These are phyloP conservation scores for Paradendryphiella salina DNA, from an alignment of 2,329 filamentous ascomycete species.

Conservation along the genomic window DNA sequence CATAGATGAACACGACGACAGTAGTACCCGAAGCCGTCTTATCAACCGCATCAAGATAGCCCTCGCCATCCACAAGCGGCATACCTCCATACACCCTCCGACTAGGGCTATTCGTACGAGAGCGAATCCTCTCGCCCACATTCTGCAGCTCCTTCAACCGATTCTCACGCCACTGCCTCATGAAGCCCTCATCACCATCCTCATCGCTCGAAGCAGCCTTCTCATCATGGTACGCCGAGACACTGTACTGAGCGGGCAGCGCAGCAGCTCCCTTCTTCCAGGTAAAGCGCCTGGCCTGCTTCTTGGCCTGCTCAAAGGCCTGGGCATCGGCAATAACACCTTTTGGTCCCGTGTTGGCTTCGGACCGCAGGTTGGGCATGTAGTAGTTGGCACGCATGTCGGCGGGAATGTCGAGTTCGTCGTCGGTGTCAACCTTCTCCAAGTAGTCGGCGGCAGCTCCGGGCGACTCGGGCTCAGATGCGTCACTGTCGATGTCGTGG, in stretches of 20 bases:
- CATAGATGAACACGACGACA: slow-evolving; percentile 85
- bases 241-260: slow-evolving; percentile 25
- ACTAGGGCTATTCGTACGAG: slow-evolving; percentile 73
- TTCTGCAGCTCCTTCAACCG: slow-evolving; percentile 75
- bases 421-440: slow-evolving; percentile 61
- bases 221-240: slow-evolving; percentile 56
- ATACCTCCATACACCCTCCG: slow-evolving; percentile 77
- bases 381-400: slow-evolving; percentile 62
- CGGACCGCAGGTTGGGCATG: slow-evolving; percentile 65
- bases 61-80: slow-evolving; percentile 82
- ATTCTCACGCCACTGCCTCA: slow-evolving; percentile 81
- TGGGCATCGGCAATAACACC: slow-evolving; percentile 84
- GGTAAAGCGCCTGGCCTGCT: slow-evolving; percentile 44
- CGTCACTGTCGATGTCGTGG: slow-evolving; percentile 60
- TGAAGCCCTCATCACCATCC: slow-evolving; percentile 76
- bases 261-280: slow-evolving; percentile 34
- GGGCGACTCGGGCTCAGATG: slow-evolving; percentile 60
- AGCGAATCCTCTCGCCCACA: slow-evolving; percentile 59
- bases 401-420: slow-evolving; percentile 50
- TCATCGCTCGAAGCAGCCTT: slow-evolving; percentile 51
- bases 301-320: slow-evolving; percentile 68
- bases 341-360: slow-evolving; percentile 78
- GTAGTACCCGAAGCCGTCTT: slow-evolving; percentile 78
- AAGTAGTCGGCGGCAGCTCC: slow-evolving; percentile 55
- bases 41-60: slow-evolving; percentile 95